phyloP scores from a whole-genome alignment of 176 grass and related monocot species.

The Miscanthus lutarioriparius region DNA sequence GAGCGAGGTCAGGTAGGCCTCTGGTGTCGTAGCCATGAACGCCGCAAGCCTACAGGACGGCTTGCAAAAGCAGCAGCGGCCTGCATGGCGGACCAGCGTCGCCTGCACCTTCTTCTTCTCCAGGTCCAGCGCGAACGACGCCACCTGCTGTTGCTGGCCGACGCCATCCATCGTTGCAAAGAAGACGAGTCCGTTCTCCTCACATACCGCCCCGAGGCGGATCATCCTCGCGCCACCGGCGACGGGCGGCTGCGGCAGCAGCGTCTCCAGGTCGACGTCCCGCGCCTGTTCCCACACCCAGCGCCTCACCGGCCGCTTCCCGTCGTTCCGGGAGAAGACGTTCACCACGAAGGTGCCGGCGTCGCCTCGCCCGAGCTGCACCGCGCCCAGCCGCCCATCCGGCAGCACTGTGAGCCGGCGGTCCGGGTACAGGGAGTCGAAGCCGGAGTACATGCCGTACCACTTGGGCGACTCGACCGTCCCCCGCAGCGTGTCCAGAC shows the following conservation, averaged over 20 bases:
- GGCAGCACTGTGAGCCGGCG: neutral
- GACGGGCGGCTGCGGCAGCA: neutral
- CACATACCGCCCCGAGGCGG: neutral
- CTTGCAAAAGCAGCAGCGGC: no score
- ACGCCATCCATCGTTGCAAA: no score
- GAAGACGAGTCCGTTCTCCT: neutral
- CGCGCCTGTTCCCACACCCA: neutral
- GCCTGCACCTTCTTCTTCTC: no score
- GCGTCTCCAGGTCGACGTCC: neutral
- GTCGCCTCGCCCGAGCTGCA: neutral
- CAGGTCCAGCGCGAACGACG: no score
- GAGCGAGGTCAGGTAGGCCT: no score
- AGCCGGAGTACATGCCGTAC: neutral
- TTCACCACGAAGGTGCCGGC: neutral
- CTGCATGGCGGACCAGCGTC: no score
- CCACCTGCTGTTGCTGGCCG: no score
- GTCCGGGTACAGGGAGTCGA: neutral
- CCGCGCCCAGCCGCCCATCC: neutral
- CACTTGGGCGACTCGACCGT: neutral
- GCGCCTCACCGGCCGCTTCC: neutral
- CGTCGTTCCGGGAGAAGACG: neutral
- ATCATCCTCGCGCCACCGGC: neutral
- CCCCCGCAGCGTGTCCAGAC: neutral
- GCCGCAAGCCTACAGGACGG: no score
- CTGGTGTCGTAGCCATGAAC: no score